Evolutionary conservation across 495 filamentous ascomycete genomes (phyloP), one percentile per base, ranked within the genome.

Genomic region (Diplogelasinospora grovesii): DNA sequence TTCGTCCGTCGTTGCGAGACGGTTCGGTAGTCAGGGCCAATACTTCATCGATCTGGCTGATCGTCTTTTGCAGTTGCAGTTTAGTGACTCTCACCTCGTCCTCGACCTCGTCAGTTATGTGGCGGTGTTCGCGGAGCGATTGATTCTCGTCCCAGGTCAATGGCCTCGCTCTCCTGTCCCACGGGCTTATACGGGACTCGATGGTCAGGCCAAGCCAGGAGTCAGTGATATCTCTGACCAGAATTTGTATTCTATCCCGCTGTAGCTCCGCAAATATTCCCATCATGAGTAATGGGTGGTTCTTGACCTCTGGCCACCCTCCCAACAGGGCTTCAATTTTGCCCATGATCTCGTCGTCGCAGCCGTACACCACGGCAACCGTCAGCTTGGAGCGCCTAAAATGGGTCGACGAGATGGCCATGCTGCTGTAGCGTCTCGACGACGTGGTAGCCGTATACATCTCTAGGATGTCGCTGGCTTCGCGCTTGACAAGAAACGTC

Each of bases 181-280:
- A 21, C 15, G 15, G 4, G 24, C 14, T 32, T 24, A 9, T 1
- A 23, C 19, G 1, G 2, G 8, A 29, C 8, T 31, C 2, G 8
- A 45, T 14, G 0, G 20, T 9, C 1, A 3, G 10, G 1, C 38
- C 34, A 6, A 39, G 25, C 3, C 13, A 8, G 0, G 30, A n/a
- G 4, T 10, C 18, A 7, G 19, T 16, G 8, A 16, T 23, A 0
- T 26, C 22, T 9, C 18, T 4, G 1, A 46, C 24, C 3, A 50
- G 18, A 0, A 11, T 18, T 11, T 35, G 10, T 13, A 51, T 16
- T 3, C 43, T 34, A 21, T 51, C 30, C 5, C 36, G 34, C 29
- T 51, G 43, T 2, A 51, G 48, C 25, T 47, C 48, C 19, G 39
- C 48, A 22, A 51, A 51, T 0, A 51, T 18, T 0, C 48, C 43